These are phyloP conservation scores for Neofusicoccum laricinum DNA, from an alignment of 2,329 filamentous ascomycete genomes.

Conservation along the genomic window DNA sequence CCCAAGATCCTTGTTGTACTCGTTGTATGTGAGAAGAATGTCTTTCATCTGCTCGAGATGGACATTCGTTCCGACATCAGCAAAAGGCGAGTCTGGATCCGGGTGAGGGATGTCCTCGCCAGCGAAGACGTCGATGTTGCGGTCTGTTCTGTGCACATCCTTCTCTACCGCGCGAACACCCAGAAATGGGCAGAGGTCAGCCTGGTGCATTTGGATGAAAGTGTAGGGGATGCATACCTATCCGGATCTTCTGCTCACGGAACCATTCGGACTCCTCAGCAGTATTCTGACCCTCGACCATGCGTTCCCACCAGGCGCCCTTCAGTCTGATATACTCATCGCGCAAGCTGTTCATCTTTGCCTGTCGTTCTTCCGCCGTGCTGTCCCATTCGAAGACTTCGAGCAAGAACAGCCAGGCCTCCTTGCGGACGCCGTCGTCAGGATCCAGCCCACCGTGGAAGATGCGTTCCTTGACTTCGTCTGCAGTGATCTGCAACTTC, in stretches of 20 bases:
- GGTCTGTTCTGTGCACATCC: constrained; percentile 95
- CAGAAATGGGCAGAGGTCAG: constrained; percentile 53
- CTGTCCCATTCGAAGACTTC: constrained; percentile 94
- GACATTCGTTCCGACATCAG: constrained; percentile 88
- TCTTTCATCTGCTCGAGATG: constrained; percentile 99
- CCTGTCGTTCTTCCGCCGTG: constrained; percentile 78
- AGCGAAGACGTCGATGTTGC: constrained; percentile 89
- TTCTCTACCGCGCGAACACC: constrained; percentile 71
- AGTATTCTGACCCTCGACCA: constrained; percentile 77
- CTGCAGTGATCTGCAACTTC: constrained; percentile 71
- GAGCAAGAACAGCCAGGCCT: constrained; percentile 92
- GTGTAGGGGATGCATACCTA: constrained; percentile 64
- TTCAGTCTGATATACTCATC: constrained; percentile 96
- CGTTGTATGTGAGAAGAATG: constrained; percentile 97
- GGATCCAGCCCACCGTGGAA: constrained; percentile 90
- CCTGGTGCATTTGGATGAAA: constrained; percentile 16
- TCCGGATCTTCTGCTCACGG: constrained; percentile 88
- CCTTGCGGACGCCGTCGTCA: constrained; percentile 89
- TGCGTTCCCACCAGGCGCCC: constrained; percentile 91
- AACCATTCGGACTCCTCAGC: constrained; percentile 89
- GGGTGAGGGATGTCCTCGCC: constrained; percentile 96
- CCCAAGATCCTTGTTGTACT: constrained; percentile 91
- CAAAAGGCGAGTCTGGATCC: constrained; percentile 92
- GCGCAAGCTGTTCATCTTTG: constrained; percentile 76
- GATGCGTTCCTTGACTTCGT: constrained; percentile 95